phyloP scores from a whole-genome alignment of 139 green algal species.

The Tetraselmis chui region DNA sequence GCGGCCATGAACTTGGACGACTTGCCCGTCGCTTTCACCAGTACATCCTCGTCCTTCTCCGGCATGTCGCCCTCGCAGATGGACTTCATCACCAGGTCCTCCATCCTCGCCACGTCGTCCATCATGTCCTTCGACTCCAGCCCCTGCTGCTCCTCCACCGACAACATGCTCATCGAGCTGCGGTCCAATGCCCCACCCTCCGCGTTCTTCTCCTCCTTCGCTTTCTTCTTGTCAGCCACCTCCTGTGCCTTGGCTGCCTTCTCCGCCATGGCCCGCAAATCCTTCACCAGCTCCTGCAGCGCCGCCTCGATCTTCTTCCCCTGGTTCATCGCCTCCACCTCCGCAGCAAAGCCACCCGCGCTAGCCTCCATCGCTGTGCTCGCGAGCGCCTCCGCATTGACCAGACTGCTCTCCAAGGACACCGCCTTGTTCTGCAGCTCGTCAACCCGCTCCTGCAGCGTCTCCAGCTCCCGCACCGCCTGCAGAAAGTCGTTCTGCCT shows the following conservation, averaged over 20 bases:
- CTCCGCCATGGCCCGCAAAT: neutral
- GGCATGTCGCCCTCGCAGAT: neutral
- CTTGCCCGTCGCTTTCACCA: neutral
- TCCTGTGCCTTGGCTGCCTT: constrained; percentile 4
- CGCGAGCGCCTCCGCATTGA: constrained; percentile 51
- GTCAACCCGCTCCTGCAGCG: constrained; percentile 3
- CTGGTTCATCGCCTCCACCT: neutral
- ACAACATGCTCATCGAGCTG: neutral
- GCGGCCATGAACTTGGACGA: neutral
- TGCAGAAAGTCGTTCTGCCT: neutral
- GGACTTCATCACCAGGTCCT: constrained; percentile 7
- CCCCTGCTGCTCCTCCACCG: constrained; percentile 43
- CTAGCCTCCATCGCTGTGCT: constrained; percentile 44
- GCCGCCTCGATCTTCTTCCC: constrained; percentile 10
- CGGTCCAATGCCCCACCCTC: constrained; percentile 47
- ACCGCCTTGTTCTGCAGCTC: constrained; percentile 14
- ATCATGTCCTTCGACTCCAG: constrained; percentile 41
- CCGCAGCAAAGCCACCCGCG: neutral
- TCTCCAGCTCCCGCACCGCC: neutral
- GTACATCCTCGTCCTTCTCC: neutral
- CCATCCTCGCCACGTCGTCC: constrained; percentile 19
- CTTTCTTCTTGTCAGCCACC: constrained; percentile 6
- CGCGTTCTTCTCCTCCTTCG: constrained; percentile 61
- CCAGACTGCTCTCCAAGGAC: constrained; percentile 13
- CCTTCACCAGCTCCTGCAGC: constrained; percentile 6